Conservation (phyloP, 768 basidiomycete genomes). For the Russula emetica region DNA sequence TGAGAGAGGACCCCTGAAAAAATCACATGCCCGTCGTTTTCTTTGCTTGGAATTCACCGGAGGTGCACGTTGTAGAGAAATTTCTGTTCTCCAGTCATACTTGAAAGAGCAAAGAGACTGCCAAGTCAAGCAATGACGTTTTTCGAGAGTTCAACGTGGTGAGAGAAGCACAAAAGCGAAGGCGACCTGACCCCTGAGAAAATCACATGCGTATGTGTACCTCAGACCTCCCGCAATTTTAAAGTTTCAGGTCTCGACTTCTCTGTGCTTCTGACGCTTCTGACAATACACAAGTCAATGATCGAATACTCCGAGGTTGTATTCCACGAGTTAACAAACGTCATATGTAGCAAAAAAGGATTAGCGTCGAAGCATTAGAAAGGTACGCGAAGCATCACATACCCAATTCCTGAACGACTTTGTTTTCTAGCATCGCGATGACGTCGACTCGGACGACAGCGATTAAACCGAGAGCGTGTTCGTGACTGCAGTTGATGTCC, state of each 20-base stretch:
- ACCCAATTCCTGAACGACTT: neutral
- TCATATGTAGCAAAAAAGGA: neutral
- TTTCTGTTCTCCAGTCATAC: neutral
- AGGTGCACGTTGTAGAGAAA: neutral
- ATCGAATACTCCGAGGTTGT: neutral
- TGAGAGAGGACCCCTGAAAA: neutral
- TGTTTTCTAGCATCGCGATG: neutral
- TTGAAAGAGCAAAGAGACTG: neutral
- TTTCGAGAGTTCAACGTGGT: neutral
- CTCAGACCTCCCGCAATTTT: neutral
- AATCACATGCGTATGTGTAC: neutral
- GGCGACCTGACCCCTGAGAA: neutral
- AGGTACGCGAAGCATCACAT: neutral
- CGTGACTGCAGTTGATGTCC: neutral
- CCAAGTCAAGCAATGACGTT: neutral
- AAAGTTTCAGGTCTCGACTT: neutral
- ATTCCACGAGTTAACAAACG: neutral
- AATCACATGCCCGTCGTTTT: neutral
- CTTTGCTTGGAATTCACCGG: too few species aligned
- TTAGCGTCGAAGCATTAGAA: neutral
- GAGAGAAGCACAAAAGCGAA: neutral
- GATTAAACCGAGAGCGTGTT: neutral
- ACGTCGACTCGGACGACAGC: neutral
- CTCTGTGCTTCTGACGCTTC: neutral
- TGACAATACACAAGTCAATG: neutral